These are phyloP conservation scores for Penicillium vulpinum DNA, from an alignment of 2,329 filamentous ascomycete species.

Conservation along the genomic window DNA sequence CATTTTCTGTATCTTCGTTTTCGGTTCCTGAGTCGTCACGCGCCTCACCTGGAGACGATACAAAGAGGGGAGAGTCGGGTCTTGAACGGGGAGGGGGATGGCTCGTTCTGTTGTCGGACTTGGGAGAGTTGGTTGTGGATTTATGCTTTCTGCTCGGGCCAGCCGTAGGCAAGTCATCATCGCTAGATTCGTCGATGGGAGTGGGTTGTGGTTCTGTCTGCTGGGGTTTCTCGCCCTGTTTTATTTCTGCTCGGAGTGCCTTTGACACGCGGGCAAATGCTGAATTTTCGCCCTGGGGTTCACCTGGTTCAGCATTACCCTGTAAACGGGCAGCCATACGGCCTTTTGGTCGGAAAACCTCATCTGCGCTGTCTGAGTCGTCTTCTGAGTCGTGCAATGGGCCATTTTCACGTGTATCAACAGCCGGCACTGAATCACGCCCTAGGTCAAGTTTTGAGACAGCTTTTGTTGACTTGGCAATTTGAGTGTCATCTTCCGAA, in stretches of 20 bases:
- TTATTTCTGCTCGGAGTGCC: conserved; percentile 20
- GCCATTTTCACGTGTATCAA: conserved; percentile 5
- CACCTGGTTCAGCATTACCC: conserved; percentile 23
- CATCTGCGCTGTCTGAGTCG: conserved; percentile 51
- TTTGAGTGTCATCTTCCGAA: conserved; percentile 47
- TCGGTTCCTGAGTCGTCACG: conserved; percentile 24
- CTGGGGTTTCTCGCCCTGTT: conserved; percentile 14
- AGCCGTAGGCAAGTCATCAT: conserved; percentile 34
- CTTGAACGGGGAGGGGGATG: conserved; percentile 27
- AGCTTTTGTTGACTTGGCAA: conserved; percentile 7
- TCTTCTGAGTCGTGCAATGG: conserved; percentile 23
- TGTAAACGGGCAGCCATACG: conserved; percentile 66
- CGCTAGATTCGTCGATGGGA: conserved; percentile 14
- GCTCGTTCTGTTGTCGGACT: conserved; percentile 28
- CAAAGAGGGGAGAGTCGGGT: conserved; percentile 46
- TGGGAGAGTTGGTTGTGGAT: conserved; percentile 27
- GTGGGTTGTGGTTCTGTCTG: conserved; percentile 11
- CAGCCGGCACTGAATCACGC: conserved; percentile 3
- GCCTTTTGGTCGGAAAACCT: conserved; percentile 59
- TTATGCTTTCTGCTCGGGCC: conserved; percentile 31
- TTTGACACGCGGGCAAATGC: conserved; percentile 46
- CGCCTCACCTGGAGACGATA: conserved; percentile 38
- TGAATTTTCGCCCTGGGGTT: conserved; percentile 27
- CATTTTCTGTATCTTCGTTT: conserved; percentile 26
- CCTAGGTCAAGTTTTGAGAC: conserved; percentile 21